These are phyloP conservation scores for Schizothecium vesticola DNA, from an alignment of 495 filamentous ascomycete genomes.

Conservation along the genomic window DNA sequence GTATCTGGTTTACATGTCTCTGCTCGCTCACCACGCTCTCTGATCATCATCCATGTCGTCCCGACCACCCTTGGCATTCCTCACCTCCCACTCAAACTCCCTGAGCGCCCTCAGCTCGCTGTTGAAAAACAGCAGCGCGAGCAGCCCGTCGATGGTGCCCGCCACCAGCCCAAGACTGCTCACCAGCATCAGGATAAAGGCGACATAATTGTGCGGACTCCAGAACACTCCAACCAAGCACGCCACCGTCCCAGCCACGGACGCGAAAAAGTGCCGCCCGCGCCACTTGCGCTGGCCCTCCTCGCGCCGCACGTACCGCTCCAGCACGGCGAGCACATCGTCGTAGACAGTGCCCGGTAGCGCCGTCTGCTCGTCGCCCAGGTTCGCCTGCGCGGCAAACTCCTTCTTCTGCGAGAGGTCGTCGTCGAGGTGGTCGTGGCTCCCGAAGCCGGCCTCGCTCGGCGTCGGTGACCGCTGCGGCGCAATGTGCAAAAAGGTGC, in stretches of 20 bases:
- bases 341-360: conserved; percentile 54
- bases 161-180: conserved; percentile 69
- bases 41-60: conserved; percentile 21
- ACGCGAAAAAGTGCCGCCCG: conserved; percentile 63
- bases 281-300: conserved; percentile 63
- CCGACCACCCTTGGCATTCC: conserved; percentile 52
- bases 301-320: conserved; percentile 63
- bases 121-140: conserved; percentile 80
- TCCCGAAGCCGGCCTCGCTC: conserved; percentile 20
- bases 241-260: conserved; percentile 57
- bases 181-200: conserved; percentile 75
- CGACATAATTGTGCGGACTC: conserved; percentile 64
- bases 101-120: conserved; percentile 77
- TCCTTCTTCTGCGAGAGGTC: not conserved
- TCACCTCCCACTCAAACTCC: conserved; percentile 93
- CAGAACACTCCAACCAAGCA: conserved; percentile 85
- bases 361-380: conserved; percentile 11
- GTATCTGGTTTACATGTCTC: not conserved
- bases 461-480: conserved; percentile 19
- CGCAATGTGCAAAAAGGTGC: conserved; percentile 32
- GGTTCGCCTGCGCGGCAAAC: conserved; percentile 27
- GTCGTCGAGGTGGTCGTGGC: conserved; percentile 8
- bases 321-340: conserved; percentile 62
- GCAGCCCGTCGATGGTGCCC: conserved; percentile 76
- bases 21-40: conserved; percentile 8